Base-by-base conservation (phyloP, 2,329 filamentous ascomycete species). In the Didymella arachidicola region DNA sequence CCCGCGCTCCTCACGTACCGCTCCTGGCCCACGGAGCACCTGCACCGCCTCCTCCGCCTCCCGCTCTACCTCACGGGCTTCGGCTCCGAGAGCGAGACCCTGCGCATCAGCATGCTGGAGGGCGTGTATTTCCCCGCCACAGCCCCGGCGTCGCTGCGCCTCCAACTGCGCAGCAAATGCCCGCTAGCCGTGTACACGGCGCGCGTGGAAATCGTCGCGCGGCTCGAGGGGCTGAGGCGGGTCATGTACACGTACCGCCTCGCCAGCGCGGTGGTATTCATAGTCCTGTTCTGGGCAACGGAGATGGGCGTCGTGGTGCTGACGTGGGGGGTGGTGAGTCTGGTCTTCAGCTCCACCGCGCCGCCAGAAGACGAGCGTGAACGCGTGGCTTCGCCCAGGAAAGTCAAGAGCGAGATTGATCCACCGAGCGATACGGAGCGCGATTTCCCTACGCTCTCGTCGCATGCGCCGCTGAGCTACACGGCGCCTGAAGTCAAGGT, bases 181-280 rank as follows among this genome's bases (percentile, higher is more conserved):
- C 81, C 81, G 3, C 83, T 97, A 70, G 91, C 96, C 74, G 86
- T 96, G 6, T 97, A 97, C 74, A 80, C 80, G 19, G 88, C 86
- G 4, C 79, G 78, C 14, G 82, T 96, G 32, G 84, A 83, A 2
- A 86, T 98, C 62, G 87, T 85, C 27, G 93, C 94, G 4, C 84
- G 87, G 52, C 87, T 97, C 63, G 83, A 84, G 11, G 94, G 94
- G 0, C 75, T 97, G 60, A 82, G 86, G 73, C 85, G 78, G 65
- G 69, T 93, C 54, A 96, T 99, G 91, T 95, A 95, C 70, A 88
- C 92, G 61, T 89, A 94, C 79, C 87, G 90, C 12, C 70, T 95
- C 34, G 75, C 87, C 1, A 87, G 87, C 5, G 93, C 92, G 58
- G 51, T 90, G 0, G 70, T 88, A 0, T 90, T 93, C 68, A 91